Percentiles rank a stretch among this genome's conserved stretches.
Conservation (phyloP, 257 asterid species). For the Rubia yunnanensis region DNA sequence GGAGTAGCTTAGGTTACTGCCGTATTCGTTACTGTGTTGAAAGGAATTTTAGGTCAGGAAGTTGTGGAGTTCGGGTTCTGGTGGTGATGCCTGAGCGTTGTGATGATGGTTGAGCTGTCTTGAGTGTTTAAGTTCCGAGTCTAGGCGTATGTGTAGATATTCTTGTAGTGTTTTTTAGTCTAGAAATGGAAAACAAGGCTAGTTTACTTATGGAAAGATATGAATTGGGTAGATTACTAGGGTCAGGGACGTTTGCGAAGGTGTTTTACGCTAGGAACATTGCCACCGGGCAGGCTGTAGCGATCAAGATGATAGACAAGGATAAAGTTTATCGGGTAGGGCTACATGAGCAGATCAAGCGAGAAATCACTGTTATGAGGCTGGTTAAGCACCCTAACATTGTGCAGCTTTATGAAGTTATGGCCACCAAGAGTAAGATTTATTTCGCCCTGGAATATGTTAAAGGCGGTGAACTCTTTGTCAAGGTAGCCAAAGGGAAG, state of each 20-base stretch:
- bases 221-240: conserved; percentile 69
- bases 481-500: conserved; percentile 58
- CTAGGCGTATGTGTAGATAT: conserved; percentile 4
- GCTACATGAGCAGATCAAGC: conserved; percentile 52
- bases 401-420: conserved; percentile 63
- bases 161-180: conserved; percentile 11
- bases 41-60: conserved; percentile 10
- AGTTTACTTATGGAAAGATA: conserved; percentile 52
- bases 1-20: conserved; percentile 11
- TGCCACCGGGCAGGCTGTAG: conserved; percentile 56
- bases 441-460: conserved; percentile 72
- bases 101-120: conserved; percentile 36
- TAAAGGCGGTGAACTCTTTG: conserved; percentile 76
- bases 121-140: neutral
- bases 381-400: conserved; percentile 60
- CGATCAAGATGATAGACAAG: conserved; percentile 72
- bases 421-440: conserved; percentile 82
- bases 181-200: conserved; percentile 41
- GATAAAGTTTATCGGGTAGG: conserved; percentile 46
- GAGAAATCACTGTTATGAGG: conserved; percentile 71
- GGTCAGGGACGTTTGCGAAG: conserved; percentile 83
- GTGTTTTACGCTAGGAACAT: conserved; percentile 54
- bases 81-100: conserved; percentile 17
- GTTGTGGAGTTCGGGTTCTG: conserved; percentile 11
- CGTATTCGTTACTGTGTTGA: conserved; percentile 7